Evolutionary conservation across 768 basidiomycete genomes (phyloP).

Genomic region (Paxillus rubicundulus): DNA sequence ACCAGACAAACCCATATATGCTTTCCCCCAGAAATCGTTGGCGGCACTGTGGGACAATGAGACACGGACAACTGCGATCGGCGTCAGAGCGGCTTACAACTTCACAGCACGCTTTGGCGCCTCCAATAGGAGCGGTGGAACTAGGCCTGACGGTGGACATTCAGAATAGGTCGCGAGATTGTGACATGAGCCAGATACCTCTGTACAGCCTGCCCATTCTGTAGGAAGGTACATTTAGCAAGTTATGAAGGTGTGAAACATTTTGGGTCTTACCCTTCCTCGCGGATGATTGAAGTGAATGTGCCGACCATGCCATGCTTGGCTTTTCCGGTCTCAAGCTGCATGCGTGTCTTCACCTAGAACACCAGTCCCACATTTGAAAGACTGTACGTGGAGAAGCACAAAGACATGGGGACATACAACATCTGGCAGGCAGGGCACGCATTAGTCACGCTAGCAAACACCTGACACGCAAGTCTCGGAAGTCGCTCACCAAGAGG

Average conservation of each 20-base stretch:
- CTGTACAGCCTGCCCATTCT: slow-evolving; percentile 85
- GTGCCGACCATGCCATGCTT: slow-evolving; percentile 77
- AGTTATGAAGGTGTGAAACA: not conserved
- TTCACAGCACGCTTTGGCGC: slow-evolving; percentile 98
- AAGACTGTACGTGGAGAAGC: not conserved
- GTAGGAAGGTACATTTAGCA: slow-evolving; percentile 1
- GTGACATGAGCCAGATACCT: slow-evolving; percentile 42
- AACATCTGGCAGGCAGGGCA: slow-evolving; percentile 59
- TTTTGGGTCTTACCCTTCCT: slow-evolving; percentile 74
- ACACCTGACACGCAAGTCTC: not conserved
- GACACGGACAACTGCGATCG: not conserved
- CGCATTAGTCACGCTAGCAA: slow-evolving; percentile 3
- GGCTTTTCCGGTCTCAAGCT: slow-evolving; percentile 84
- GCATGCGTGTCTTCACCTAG: slow-evolving; percentile 98
- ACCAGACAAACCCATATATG: slow-evolving; percentile 58
- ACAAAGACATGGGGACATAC: slow-evolving; percentile 44
- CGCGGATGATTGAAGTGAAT: slow-evolving; percentile 75
- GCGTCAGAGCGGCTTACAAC: slow-evolving; percentile 52
- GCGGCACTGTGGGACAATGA: slow-evolving; percentile 51
- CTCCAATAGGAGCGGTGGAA: slow-evolving; percentile 93
- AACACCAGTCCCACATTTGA: slow-evolving; percentile 6
- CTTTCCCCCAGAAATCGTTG: slow-evolving; percentile 96
- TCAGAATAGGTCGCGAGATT: not conserved
- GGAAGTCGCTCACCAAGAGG: slow-evolving; percentile 68
- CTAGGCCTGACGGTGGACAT: slow-evolving; percentile 55